Percentiles rank a stretch among this genome's conserved stretches.
phyloP scores from a whole-genome alignment of 148 eudicot species.

The Cornus controversa region DNA sequence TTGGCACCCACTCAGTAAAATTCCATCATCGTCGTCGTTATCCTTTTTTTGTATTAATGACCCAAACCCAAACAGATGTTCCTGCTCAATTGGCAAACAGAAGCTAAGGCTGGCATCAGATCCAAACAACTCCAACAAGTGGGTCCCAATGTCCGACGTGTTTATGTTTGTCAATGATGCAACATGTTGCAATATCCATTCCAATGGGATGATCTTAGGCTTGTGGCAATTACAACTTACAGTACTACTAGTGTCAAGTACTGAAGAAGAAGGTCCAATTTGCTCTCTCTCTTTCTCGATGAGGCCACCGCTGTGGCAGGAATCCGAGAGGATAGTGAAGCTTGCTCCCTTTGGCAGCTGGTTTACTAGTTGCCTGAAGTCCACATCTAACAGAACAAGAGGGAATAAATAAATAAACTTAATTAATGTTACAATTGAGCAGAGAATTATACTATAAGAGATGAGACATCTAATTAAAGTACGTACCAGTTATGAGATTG shows the following conservation, averaged over 20 bases:
- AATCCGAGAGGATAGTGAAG: slow-evolving; percentile 69
- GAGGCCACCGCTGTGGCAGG: slow-evolving; percentile 68
- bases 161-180: slow-evolving; percentile 36
- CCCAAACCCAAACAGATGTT: slow-evolving; percentile 22
- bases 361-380: slow-evolving; percentile 58
- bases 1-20: slow-evolving; percentile 68
- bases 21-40: slow-evolving; percentile 41
- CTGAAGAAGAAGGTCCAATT: slow-evolving; percentile 44
- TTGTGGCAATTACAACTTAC: background rate
- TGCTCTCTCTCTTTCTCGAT: slow-evolving; percentile 72
- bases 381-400: slow-evolving; percentile 44
- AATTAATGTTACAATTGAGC: no score
- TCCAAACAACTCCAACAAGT: slow-evolving; percentile 38
- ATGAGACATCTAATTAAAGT: no score
- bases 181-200: slow-evolving; percentile 38
- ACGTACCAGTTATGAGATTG: slow-evolving; percentile 61
- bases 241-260: background rate
- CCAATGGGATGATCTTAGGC: slow-evolving; percentile 39
- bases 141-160: slow-evolving; percentile 37
- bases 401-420: no score
- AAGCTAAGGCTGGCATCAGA: slow-evolving; percentile 47
- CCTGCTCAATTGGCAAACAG: slow-evolving; percentile 22
- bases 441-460: no score
- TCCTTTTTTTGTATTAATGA: background rate
- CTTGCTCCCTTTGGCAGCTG: slow-evolving; percentile 54